Evolutionary conservation across 345 rosid species (phyloP), one percentile per base, ranked within the genome.

Genomic region (Acer saccharum): DNA sequence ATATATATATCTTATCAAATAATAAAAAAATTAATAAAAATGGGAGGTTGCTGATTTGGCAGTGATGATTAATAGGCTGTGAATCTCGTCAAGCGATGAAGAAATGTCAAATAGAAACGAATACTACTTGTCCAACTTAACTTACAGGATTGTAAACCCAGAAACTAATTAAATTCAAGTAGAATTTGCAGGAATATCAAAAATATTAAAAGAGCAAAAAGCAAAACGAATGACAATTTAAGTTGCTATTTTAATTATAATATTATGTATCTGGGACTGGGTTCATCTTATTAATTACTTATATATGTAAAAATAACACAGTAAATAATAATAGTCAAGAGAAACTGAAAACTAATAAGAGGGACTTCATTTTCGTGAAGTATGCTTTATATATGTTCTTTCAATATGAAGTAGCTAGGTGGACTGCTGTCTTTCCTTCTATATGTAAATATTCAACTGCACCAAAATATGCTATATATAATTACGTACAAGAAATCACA

Each of bases 371-470:
- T 64, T n/a, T 32, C 64, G 20, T 50, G 14, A 41, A 73, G 0
- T 23, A 44, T 14, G 18, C 6, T 14, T 52, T 52, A 52, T 23
- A 23, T 23, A 23, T 52, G 57, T 63, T 32, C 5, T 32, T 32
- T 32, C 35, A 32, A 32, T 32, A 32, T 32, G 35, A 32, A 32
- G 35, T 32, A 25, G 27, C 27, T 25, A 29, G 32, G 32, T 29
- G 35, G 35, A 32, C 35, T 32, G 35, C 35, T 32, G 35, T 32
- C 35, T 32, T 50, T 29, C 50, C 77, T 50, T 48, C 63, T 18
- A 13, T 32, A 32, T 32, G 35, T 32, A 32, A 32, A 32, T 32
- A 32, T 65, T 75, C 71, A 75, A 65, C 77, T 75, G 70, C 48
- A 41, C 71, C 71, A 27, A 74, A 17, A 60, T 14, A 73, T 41